Base-by-base conservation (phyloP, 768 basidiomycete species). In the Collybia mongolica region DNA sequence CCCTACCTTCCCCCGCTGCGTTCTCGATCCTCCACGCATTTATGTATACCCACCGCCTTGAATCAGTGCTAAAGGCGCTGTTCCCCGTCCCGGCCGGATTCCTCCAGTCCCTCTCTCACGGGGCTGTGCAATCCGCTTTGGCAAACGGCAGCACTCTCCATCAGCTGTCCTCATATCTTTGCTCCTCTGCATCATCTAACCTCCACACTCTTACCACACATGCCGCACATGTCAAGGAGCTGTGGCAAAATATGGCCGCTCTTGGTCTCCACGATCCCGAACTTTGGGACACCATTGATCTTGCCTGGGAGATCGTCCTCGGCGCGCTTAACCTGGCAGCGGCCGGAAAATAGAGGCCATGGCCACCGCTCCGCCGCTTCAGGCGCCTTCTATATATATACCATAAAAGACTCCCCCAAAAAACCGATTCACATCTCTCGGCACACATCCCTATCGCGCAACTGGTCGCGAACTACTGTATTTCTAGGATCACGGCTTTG, bases 211-310 rank as follows among this genome's bases (percentile, higher is more conserved):
- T 81, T 18, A 79, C 72, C 56, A 72, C 70, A 23, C 81, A 83
- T 49, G 80, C 88, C n/a, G 76, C 83, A 28, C 79, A 80, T 55
- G 81, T 90, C 44, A 86, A 86, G 58, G 90, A 86, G 53, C 70
- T 92, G 18, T 93, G 90, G 90, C 82, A 84, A 56, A 88, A 90
- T 62, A 81, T 83, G 60, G 84, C 83, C 44, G 79, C 82, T 9
- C 81, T 93, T 35, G 90, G 90, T 18, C 62, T 93, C 6, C 76
- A 78, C 55, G 87, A 90, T 57, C 75, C 79, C 32, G 82, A 84
- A 48, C 71, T 93, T 32, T 93, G 90, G 91, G 81, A 83, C 47
- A 81, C 81, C 26, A 70, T 93, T 56, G 85, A 90, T 58, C 77
- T 86, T 55, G 87, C 88, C 18, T 93, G 89, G 87, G 86, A 88